These are phyloP conservation scores for Lobosporangium transversale DNA, from an alignment of 192 early-diverging fungal species.

Conservation along the genomic window DNA sequence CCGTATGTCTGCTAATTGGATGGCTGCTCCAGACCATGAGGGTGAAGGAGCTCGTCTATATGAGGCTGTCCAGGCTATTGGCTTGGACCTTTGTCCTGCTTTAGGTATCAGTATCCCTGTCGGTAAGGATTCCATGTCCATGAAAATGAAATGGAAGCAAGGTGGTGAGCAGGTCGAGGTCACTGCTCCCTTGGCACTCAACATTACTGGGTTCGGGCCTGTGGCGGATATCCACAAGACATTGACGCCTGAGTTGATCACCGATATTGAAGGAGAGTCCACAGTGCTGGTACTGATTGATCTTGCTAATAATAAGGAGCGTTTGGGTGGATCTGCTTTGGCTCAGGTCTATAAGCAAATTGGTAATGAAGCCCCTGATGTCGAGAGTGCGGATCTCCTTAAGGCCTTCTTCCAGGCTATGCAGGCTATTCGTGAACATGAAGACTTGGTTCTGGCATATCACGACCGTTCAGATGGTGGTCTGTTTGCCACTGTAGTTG, in stretches of 20 bases:
- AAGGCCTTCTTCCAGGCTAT: constrained; percentile 84
- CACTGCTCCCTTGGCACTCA: constrained; percentile 90
- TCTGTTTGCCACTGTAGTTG: constrained; percentile 87
- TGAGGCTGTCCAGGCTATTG: constrained; percentile 92
- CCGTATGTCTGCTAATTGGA: constrained; percentile 98
- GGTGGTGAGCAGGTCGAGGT: constrained; percentile 65
- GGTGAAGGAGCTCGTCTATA: constrained; percentile 96
- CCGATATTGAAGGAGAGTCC: constrained; percentile 43
- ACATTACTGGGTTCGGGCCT: constrained; percentile 92
- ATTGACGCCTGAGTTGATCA: constrained; percentile 86
- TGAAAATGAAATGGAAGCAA: constrained; percentile 93
- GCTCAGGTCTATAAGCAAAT: constrained; percentile 94
- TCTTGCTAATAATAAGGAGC: constrained; percentile 81
- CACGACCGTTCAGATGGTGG: constrained; percentile 99
- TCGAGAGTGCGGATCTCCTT: constrained; percentile 75
- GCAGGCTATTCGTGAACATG: constrained; percentile 60
- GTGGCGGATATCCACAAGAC: constrained; percentile 89
- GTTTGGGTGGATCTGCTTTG: constrained; percentile 93
- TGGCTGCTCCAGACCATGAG: constrained; percentile 89
- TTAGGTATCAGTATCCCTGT: constrained; percentile 96
- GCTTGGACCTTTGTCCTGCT: constrained; percentile 91
- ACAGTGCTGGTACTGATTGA: constrained; percentile 89
- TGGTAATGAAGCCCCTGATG: constrained; percentile 86
- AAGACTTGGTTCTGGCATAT: constrained; percentile 84
- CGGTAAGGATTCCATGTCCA: constrained; percentile 99